These are phyloP conservation scores for Aspergillus sp. DNA, from an alignment of 2,329 filamentous ascomycete species.

Conservation along the genomic window DNA sequence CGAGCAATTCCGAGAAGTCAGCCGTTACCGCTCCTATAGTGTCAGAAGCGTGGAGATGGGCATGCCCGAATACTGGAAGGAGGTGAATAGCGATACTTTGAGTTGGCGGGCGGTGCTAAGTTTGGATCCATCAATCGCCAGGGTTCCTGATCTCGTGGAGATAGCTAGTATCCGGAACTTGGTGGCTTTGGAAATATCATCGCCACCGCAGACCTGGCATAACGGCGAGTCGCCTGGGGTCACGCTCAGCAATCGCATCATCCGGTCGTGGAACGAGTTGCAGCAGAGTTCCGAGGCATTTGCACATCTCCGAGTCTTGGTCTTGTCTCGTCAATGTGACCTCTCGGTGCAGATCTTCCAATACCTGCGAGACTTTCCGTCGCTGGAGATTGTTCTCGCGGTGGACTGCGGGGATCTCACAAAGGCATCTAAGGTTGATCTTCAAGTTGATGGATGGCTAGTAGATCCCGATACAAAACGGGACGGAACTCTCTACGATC, in stretches of 20 bases:
- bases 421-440: constrained; percentile 17
- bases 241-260: constrained; percentile 41
- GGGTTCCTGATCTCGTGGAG: constrained; percentile 40
- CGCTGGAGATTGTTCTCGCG: constrained; percentile 38
- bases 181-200: constrained; percentile 41
- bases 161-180: constrained; percentile 44
- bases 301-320: constrained; percentile 40
- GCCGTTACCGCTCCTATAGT: constrained; percentile 34
- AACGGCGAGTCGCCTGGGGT: constrained; percentile 18
- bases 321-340: constrained; percentile 36
- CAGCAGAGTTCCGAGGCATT: constrained; percentile 35
- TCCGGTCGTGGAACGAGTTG: constrained; percentile 47
- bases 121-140: constrained; percentile 34
- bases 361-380: constrained; percentile 39
- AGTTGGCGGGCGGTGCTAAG: constrained; percentile 41
- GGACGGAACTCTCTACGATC: constrained; percentile 18
- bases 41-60: constrained; percentile 33
- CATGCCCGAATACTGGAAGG: constrained; percentile 38
- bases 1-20: constrained; percentile 32
- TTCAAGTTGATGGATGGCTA: constrained; percentile 33
- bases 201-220: constrained; percentile 20
- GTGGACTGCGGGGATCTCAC: constrained; percentile 35
- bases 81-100: constrained; percentile 34
- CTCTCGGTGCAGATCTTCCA: constrained; percentile 36
- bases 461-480: constrained; percentile 4